phyloP scores from a whole-genome alignment of 345 rosid species.

The Gossypioides kirkii region DNA sequence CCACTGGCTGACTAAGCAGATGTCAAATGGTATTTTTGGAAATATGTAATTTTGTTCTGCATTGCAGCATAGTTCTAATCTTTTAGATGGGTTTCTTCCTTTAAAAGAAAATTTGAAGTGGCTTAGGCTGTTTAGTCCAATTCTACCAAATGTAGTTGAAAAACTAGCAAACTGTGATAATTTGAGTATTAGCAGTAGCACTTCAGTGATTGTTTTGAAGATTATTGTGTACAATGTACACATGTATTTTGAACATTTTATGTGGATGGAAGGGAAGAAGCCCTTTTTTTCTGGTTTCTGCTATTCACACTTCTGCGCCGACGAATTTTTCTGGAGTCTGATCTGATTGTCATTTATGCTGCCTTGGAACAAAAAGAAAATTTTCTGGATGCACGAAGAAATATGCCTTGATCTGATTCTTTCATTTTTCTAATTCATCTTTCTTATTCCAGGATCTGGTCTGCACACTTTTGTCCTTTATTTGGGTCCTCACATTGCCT shows the following conservation, averaged over 20 bases:
- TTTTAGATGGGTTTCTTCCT: not conserved
- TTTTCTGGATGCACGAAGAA: not conserved
- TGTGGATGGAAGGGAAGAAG: not conserved
- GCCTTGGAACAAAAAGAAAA: not conserved
- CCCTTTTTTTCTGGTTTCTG: not conserved
- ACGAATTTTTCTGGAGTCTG: not conserved
- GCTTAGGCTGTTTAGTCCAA: not conserved
- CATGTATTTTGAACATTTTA: not conserved
- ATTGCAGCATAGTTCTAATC: not conserved
- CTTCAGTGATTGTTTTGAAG: not conserved
- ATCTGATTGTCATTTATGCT: not conserved
- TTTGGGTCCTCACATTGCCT: slow-evolving; percentile 94
- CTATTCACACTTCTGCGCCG: not conserved
- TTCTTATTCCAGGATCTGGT: slow-evolving; percentile 72
- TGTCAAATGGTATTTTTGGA: not conserved
- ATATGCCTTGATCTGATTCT: not conserved
- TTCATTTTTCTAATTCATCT: not conserved
- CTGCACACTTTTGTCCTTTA: slow-evolving; percentile 97
- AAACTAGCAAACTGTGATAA: not conserved
- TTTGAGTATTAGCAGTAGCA: not conserved
- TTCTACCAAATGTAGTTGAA: not conserved
- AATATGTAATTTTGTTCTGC: not conserved
- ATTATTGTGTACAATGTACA: not conserved
- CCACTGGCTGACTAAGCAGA: not conserved
- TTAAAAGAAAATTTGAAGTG: not conserved